These are phyloP conservation scores for Neofusicoccum ribis DNA, from an alignment of 2,329 filamentous ascomycete species.

Conservation along the genomic window DNA sequence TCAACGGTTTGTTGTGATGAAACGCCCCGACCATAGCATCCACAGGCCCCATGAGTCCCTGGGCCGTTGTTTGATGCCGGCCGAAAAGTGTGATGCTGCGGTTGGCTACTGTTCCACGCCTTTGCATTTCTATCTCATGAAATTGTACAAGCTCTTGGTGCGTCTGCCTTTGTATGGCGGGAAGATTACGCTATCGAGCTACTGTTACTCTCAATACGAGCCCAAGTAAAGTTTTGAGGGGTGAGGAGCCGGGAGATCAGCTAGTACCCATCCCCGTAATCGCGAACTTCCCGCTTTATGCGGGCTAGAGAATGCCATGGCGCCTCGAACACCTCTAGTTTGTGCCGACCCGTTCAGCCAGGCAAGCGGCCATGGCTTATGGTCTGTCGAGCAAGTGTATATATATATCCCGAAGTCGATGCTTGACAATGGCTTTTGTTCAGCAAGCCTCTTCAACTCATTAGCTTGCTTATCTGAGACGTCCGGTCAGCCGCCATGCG, in stretches of 20 bases:
- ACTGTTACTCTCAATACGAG: background rate
- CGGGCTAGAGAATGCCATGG: background rate
- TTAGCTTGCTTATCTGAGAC: background rate
- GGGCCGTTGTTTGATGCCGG: too few relatives aligned
- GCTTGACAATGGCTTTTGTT: background rate
- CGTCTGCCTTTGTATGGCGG: background rate
- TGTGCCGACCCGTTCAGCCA: background rate
- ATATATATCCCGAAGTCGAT: background rate
- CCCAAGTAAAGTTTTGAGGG: background rate
- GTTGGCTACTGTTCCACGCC: too few relatives aligned
- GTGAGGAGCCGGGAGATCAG: background rate
- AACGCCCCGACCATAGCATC: background rate
- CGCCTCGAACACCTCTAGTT: background rate
- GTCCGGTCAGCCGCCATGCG: background rate
- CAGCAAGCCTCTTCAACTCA: background rate
- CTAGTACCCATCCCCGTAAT: background rate
- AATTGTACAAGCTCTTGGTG: background rate
- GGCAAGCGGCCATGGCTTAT: background rate
- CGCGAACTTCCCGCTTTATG: background rate
- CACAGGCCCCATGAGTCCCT: background rate
- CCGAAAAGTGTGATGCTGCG: too few relatives aligned
- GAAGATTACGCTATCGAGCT: background rate
- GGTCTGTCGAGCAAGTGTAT: background rate
- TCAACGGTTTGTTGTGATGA: background rate
- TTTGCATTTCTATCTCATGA: too few relatives aligned